Evolutionary conservation across 371 early-diverging fungal species (phyloP).

Genomic region (Nematocida minor): DNA sequence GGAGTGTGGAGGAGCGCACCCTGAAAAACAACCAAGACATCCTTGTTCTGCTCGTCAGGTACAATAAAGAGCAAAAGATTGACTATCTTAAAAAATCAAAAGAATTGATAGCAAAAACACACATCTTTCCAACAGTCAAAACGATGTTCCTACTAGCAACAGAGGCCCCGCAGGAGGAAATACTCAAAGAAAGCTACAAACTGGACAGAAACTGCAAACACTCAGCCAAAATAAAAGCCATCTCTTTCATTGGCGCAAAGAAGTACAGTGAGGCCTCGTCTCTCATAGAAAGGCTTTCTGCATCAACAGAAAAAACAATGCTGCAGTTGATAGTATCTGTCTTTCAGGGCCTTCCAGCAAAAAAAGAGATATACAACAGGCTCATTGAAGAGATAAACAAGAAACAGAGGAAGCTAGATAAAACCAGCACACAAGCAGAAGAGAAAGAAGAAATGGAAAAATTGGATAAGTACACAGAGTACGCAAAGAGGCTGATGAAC

Average conservation of each 20-base stretch:
- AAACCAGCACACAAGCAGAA: background rate
- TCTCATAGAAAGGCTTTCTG: background rate
- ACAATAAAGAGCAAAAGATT: background rate
- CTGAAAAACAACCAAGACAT: conserved; percentile 42
- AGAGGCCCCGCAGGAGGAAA: conserved; percentile 6
- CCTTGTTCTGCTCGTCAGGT: background rate
- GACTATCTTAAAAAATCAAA: background rate
- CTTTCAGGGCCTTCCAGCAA: background rate
- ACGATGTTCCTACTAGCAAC: background rate
- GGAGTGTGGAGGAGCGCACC: background rate
- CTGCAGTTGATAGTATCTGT: background rate
- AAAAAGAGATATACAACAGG: background rate
- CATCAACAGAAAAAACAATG: background rate
- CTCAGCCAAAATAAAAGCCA: conserved; percentile 6
- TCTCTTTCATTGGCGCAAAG: background rate
- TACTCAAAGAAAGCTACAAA: conserved; percentile 38
- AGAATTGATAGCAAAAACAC: conserved; percentile 15
- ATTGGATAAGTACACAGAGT: background rate
- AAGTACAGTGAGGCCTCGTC: conserved; percentile 24
- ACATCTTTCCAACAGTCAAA: background rate
- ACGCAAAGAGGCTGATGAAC: conserved; percentile 17
- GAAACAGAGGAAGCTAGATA: background rate
- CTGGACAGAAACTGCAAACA: conserved; percentile 18
- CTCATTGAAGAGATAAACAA: background rate
- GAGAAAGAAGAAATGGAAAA: too few relatives aligned